A percentile compares a stretch with the other conserved stretches of the same genome.
These are phyloP conservation scores for Exsudoporus floridanus DNA, from an alignment of 1,284 basidiomycete genomes.

Conservation along the genomic window DNA sequence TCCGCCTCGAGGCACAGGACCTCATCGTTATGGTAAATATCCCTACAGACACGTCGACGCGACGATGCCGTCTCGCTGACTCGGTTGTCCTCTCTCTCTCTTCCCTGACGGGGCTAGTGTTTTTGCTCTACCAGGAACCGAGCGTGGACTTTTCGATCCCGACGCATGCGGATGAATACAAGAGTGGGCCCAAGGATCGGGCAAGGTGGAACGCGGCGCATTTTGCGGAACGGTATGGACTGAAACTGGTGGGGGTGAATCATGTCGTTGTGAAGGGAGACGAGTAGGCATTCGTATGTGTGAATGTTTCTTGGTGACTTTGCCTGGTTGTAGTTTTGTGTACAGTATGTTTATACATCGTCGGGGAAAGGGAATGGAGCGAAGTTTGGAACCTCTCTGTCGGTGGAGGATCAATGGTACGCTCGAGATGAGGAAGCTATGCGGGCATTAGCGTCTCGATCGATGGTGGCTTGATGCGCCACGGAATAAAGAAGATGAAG, in stretches of 20 bases:
- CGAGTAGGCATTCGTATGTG: conserved; percentile 6
- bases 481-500: too few species aligned
- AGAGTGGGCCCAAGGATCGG: conserved; percentile 46
- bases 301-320: background rate
- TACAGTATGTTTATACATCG: too few species aligned
- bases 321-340: background rate
- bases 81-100: background rate
- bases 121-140: conserved; percentile 64
- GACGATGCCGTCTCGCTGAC: background rate
- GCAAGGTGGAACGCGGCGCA: conserved; percentile 52
- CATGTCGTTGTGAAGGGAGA: conserved; percentile 43
- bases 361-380: background rate
- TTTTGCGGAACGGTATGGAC: conserved; percentile 52
- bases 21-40: conserved; percentile 57
- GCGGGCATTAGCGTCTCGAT: too few species aligned
- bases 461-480: too few species aligned
- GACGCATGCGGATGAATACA: conserved; percentile 46
- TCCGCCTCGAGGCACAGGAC: conserved; percentile 54
- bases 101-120: conserved; percentile 38
- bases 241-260: conserved; percentile 61
- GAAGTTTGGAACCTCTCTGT: background rate
- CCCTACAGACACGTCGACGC: background rate
- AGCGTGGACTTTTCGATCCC: conserved; percentile 43
- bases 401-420: too few species aligned
- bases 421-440: too few species aligned